Conservation (phyloP, 192 early-diverging fungal species). For the Backusella westeae region DNA sequence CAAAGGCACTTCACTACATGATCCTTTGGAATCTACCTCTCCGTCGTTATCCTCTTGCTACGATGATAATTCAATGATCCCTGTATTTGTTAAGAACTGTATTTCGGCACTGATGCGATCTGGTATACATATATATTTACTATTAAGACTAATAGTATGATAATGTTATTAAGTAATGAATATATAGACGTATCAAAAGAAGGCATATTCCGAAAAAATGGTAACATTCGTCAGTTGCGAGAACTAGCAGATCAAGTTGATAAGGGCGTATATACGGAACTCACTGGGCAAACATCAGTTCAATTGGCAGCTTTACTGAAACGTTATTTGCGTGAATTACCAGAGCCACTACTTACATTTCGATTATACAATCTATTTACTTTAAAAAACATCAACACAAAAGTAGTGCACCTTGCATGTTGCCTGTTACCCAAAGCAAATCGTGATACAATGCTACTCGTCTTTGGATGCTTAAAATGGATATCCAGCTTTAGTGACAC, state of each 20-base stretch:
- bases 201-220: constrained; percentile 98
- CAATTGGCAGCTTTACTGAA: constrained; percentile 95
- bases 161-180: background rate
- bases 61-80: constrained; percentile 67
- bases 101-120: constrained; percentile 69
- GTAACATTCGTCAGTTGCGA: constrained; percentile 91
- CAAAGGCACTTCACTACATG: background rate
- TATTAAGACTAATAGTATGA: constrained; percentile 13
- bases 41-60: constrained; percentile 36
- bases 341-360: constrained; percentile 92
- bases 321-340: constrained; percentile 95
- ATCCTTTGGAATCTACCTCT: background rate
- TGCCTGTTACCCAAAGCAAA: constrained; percentile 89
- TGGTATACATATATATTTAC: constrained; percentile 44
- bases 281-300: constrained; percentile 59
- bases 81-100: constrained; percentile 80
- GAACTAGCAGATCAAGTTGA: constrained; percentile 78
- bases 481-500: constrained; percentile 79
- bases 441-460: constrained; percentile 89
- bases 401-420: constrained; percentile 74
- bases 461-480: constrained; percentile 80
- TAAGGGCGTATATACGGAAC: constrained; percentile 59
- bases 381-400: constrained; percentile 9
- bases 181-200: constrained; percentile 77
- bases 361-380: constrained; percentile 82